Evolutionary conservation across 2,329 filamentous ascomycete species (phyloP), one percentile per base, ranked within the genome.

Genomic region (Aureobasidium sp.): DNA sequence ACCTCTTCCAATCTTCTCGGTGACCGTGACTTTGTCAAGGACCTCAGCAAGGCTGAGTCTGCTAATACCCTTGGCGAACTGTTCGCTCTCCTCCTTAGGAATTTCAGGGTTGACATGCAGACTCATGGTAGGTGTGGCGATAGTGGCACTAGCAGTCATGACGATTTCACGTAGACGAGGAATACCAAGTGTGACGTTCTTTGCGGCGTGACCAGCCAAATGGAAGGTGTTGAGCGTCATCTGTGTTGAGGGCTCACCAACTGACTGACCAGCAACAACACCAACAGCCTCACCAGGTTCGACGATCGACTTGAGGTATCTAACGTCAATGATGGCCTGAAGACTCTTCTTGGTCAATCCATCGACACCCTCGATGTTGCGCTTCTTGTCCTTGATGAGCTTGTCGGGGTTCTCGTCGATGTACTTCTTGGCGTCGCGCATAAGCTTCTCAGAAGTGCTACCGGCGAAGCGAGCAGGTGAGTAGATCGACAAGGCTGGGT

Each of bases 191-290:
- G 94, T 99, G 72, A 99, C 95, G 82, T 99, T 99, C 81, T 97
- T 97, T 33, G 94, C 88, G 22, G 94, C 92, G 80, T 97, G 93
- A 71, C 94, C 94, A 75, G 94, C 94, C 84, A 99, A 90, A 83
- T 99, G 94, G 84, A 99, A 99, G 31, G 95, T 99, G 77, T 99
- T 99, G 61, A 99, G 79, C 8, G 95, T 99, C 95, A 99, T 99
- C 75, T 99, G 94, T 12, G 94, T 99, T 2, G 92, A 97, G 9
- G 95, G 94, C 72, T 99, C 95, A 72, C 94, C 94, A 45, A 99
- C 87, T 35, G 93, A 97, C 76, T 99, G 94, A 11, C 92, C 92
- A 56, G 95, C 95, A 63, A 99, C 90, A 65, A 99, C 95, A 67
- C 94, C 94, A 29, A 99, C 92, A 29, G 94, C 93, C 77, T 99